Percentiles rank a stretch among this genome's conserved stretches.
Evolutionary conservation across 108 stramenopile genomes (phyloP).

Genomic region (Licmophora abbreviata): DNA sequence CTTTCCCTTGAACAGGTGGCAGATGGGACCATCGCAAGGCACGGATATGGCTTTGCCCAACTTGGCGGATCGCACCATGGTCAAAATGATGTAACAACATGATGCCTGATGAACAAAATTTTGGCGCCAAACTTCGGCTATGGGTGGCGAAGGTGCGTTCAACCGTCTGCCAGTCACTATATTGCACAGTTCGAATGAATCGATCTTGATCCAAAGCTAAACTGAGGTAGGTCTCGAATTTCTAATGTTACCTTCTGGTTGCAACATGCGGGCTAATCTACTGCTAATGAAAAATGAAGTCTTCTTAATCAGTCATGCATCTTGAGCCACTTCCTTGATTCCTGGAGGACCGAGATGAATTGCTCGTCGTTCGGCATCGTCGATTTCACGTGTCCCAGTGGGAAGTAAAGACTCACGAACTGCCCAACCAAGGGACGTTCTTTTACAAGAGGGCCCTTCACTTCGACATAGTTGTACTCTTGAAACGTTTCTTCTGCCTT

Average conservation of each 20-base stretch:
- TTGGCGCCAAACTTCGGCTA: too few species aligned
- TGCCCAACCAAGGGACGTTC: slow-evolving; percentile 67
- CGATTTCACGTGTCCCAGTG: slow-evolving; percentile 79
- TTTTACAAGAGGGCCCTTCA: slow-evolving; percentile 12
- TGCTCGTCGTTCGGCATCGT: slow-evolving; percentile 67
- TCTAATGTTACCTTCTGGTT: too few species aligned
- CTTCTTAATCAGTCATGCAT: background rate
- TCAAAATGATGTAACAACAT: too few species aligned
- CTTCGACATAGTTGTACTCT: slow-evolving; percentile 30
- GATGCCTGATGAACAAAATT: too few species aligned
- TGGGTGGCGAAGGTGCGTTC: too few species aligned
- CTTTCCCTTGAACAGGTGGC: background rate
- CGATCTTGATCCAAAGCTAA: too few species aligned
- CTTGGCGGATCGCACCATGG: too few species aligned
- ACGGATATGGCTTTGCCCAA: slow-evolving; percentile 11
- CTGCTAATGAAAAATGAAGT: too few species aligned
- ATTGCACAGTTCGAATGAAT: too few species aligned
- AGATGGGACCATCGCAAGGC: slow-evolving; percentile 37
- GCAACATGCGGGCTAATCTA: too few species aligned
- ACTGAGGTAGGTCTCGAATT: too few species aligned
- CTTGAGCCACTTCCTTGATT: slow-evolving; percentile 62
- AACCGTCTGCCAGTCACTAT: too few species aligned
- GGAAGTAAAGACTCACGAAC: slow-evolving; percentile 65
- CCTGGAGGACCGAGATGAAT: slow-evolving; percentile 36
- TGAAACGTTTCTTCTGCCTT: slow-evolving; percentile 4